Conservation (phyloP, 306 rosid species). For the Acmispon strigosus region DNA sequence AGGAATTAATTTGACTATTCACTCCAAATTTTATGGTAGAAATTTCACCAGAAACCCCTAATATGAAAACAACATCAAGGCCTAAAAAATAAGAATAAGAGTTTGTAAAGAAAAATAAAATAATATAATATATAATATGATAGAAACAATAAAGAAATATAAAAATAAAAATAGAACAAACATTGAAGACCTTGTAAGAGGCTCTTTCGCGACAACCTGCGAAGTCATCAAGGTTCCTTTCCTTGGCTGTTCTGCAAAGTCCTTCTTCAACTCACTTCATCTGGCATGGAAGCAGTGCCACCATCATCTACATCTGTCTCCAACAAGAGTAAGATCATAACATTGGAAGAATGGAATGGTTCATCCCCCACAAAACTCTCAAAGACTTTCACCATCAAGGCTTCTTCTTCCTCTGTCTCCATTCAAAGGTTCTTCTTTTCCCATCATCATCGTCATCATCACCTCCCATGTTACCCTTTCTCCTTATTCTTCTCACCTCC, state of each 20-base stretch:
- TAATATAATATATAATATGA: too few species aligned
- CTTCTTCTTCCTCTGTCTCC: slow-evolving; percentile 49
- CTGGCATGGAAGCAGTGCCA: slow-evolving; percentile 34
- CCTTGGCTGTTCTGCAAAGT: not conserved
- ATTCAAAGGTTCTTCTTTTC: slow-evolving; percentile 43
- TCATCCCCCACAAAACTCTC: slow-evolving; percentile 73
- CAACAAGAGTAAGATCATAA: slow-evolving; percentile 3
- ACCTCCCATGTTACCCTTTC: not conserved
- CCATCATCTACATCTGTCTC: slow-evolving; percentile 13
- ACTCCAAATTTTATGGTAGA: too few species aligned
- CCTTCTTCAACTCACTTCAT: not conserved
- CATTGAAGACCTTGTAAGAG: too few species aligned
- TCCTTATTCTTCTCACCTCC: not conserved
- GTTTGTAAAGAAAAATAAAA: too few species aligned
- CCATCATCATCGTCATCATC: not conserved
- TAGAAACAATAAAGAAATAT: too few species aligned
- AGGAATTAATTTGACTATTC: too few species aligned
- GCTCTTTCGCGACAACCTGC: not conserved
- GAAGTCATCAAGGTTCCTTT: not conserved
- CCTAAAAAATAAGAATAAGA: too few species aligned
- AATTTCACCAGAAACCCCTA: too few species aligned
- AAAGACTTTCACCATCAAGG: slow-evolving; percentile 67
- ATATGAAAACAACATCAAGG: too few species aligned
- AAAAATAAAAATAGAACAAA: too few species aligned
- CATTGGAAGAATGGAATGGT: slow-evolving; percentile 87